Conservation (phyloP, 2,329 filamentous ascomycete genomes). For the Penicillium brasilianum region DNA sequence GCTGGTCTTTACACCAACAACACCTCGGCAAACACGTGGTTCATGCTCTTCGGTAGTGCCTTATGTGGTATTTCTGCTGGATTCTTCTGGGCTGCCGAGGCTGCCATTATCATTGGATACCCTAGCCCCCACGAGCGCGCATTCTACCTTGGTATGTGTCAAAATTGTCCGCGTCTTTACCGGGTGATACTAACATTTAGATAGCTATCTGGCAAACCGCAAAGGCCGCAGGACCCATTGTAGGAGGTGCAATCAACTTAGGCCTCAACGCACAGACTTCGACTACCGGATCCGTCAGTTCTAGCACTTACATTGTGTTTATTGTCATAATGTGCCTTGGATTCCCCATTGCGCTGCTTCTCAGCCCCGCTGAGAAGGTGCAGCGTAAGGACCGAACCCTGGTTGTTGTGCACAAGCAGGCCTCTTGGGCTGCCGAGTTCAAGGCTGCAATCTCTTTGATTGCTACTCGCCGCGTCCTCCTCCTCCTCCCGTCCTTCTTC, state of each 20-base stretch:
- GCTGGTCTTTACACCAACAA: conserved; percentile 58
- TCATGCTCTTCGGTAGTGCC: conserved; percentile 55
- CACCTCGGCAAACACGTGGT: conserved; percentile 56
- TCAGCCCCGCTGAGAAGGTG: conserved; percentile 33
- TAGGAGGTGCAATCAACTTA: conserved; percentile 31
- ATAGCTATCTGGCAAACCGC: conserved; percentile 33
- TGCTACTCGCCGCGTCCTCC: conserved; percentile 27
- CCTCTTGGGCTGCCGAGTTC: conserved; percentile 29
- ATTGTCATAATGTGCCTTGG: conserved; percentile 35
- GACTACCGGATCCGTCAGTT: conserved; percentile 24
- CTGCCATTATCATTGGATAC: conserved; percentile 55
- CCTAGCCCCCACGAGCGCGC: conserved; percentile 31
- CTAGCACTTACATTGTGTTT: conserved; percentile 31
- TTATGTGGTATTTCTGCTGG: conserved; percentile 54
- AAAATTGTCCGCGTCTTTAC: too few species aligned
- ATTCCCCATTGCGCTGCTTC: conserved; percentile 26
- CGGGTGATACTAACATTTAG: not conserved
- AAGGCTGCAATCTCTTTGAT: conserved; percentile 28
- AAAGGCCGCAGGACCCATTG: conserved; percentile 31
- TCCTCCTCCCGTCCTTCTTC: conserved; percentile 35
- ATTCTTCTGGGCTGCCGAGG: conserved; percentile 57
- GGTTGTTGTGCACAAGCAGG: conserved; percentile 30
- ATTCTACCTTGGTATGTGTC: conserved; percentile 28
- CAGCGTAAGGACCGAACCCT: conserved; percentile 32
- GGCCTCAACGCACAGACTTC: conserved; percentile 29